Evolutionary conservation across 305 asterid genomes (phyloP), one percentile per base, ranked within the genome.

Genomic region (Striga hermonthica): DNA sequence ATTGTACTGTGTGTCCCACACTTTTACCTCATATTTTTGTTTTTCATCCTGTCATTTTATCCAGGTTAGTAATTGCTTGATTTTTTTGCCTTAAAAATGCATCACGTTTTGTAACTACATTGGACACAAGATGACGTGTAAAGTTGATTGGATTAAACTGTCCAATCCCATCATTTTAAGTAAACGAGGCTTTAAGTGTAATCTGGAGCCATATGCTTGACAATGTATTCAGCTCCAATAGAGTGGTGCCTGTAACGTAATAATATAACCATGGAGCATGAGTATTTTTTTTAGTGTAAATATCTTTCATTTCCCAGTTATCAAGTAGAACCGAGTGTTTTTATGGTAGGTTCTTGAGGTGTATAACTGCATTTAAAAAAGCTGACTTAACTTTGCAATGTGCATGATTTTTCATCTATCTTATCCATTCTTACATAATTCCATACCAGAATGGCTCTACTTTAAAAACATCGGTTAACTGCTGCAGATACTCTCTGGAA

Each of bases 401-500:
- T 66, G 38, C 10, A 14, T 4, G 35, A 40, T 52, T 58, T 39
- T 58, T 40, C 7, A 8, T 4, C 39, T 45, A 11, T 10, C 13
- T 47, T 4, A 13, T 49, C 22, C 14, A 12, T 13, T 49, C 2
- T 22, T 49, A 13, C 4, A n/a, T 13, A 49, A 7, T 13, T 49
- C 31, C 31, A 13, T 13, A 3, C 14, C 7, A 41, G 47, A 41
- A 41, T 41, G 47, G 10, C 47, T 41, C 10, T 41, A 41, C 47
- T 6, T 41, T 70, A 40, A 68, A 65, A 61, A 14, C 68, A 10
- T 68, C 67, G 48, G 53, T 75, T 66, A 47, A 75, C 77, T 79
- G 56, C 60, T 76, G 80, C 87, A 89, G 97, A 40, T 89, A 78
- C 78, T 92, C 60, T 92, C 98, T 1, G 89, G 89, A 67, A 77